Evolutionary conservation across 352 stramenopile species (phyloP), one percentile per base, ranked within the genome.

Genomic region (Globisporangium spinosum): DNA sequence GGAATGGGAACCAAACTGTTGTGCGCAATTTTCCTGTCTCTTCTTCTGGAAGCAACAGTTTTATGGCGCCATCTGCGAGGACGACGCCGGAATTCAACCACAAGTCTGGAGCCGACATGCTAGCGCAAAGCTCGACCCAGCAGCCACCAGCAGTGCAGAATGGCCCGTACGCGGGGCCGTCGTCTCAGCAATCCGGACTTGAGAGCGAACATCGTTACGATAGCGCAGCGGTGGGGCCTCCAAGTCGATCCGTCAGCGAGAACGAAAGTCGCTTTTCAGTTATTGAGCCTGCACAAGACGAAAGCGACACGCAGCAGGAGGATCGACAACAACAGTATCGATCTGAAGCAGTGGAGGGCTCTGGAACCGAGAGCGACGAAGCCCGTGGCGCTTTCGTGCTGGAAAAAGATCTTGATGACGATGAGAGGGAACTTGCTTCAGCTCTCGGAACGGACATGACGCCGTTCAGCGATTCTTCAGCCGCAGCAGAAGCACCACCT

Each of bases 331-430:
- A 22, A 6, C 27, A 23, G 2, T 10, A 7, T 32, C 20, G n/a
- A 32, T 57, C 51, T 34, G 29, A 22, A 45, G 29, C 17, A 61
- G 55, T 34, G 3, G n/a, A 32, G 5, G n/a, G 32, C n/a, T 35
- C 40, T 34, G 32, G 32, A 25, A 49, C 56, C 8, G 56, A 62
- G 17, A 62, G 56, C 13, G 56, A 62, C n/a, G 56, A 45, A 49
- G 1, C n/a, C 32, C 34, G 12, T 49, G n/a, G 43, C 56, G 56
- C 56, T 49, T 62, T 51, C 23, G 56, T 5, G 10, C n/a, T 49
- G 32, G 56, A 62, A 2, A 32, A 43, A 9, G 32, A 49, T 43
- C 17, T 62, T 23, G 56, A 49, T 9, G 29, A 22, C 32, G n/a
- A 49, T 1, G 56, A 60, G 15, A 60, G 22, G 55, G 25, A 60